These are phyloP conservation scores for Raphidocelis subcapitata DNA, from an alignment of 139 green algal species.

Conservation along the genomic window DNA sequence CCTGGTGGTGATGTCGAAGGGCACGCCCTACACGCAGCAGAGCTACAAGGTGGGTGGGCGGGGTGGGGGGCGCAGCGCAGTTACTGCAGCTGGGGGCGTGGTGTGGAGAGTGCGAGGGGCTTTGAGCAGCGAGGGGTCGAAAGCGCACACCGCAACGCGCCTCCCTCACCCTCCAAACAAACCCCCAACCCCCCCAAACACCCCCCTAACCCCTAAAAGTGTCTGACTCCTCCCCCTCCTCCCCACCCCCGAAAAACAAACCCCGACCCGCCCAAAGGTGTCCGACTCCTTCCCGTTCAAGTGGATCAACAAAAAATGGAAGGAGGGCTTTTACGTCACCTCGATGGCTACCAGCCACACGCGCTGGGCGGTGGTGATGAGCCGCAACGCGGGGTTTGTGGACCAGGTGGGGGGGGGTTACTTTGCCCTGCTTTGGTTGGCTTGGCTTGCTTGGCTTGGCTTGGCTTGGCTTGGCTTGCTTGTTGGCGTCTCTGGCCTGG, in stretches of 20 bases:
- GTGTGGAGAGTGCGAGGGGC: too few relatives aligned
- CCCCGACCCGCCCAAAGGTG: constrained; percentile 23
- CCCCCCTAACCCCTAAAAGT: too few relatives aligned
- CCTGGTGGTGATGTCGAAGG: constrained; percentile 95
- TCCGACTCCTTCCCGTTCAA: constrained; percentile 99
- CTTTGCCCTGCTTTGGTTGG: neutral
- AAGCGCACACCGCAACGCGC: too few relatives aligned
- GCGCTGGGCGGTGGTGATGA: constrained; percentile 99
- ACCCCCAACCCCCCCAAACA: neutral
- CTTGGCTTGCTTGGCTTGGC: too few relatives aligned
- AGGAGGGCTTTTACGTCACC: constrained; percentile 99
- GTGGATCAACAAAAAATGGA: constrained; percentile 99
- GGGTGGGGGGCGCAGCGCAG: too few relatives aligned
- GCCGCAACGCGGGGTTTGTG: constrained; percentile 94
- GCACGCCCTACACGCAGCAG: constrained; percentile 99
- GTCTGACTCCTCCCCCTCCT: too few relatives aligned
- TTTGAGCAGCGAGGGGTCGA: too few relatives aligned
- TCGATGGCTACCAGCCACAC: constrained; percentile 93
- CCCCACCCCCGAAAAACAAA: neutral
- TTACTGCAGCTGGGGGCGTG: too few relatives aligned
- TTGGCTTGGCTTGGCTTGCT: too few relatives aligned
- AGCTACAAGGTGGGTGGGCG: constrained; percentile 94
- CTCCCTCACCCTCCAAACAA: neutral
- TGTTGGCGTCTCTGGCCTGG: too few relatives aligned
- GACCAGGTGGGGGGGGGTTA: constrained; percentile 67